Percentiles rank a stretch among this genome's conserved stretches.
Evolutionary conservation across 805 yeast genomes (phyloP).

Genomic region (Metschnikowia reukaufii): DNA sequence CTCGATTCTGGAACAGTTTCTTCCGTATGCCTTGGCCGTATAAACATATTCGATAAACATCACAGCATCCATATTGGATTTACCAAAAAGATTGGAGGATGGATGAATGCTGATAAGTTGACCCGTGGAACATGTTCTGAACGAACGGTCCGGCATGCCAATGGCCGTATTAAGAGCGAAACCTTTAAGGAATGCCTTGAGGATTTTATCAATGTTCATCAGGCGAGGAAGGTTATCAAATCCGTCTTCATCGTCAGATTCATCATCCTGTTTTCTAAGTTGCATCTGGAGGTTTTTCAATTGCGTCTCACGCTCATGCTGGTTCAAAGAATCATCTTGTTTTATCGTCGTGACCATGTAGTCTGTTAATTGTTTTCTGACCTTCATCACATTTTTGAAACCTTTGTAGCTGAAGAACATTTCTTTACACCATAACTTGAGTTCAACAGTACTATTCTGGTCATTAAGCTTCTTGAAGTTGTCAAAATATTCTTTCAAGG

Average conservation of each 20-base stretch:
- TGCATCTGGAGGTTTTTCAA: constrained; percentile 28
- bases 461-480: constrained; percentile 38
- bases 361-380: constrained; percentile 70
- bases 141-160: constrained; percentile 92
- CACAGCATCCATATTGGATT: constrained; percentile 69
- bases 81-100: constrained; percentile 82
- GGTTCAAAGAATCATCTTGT: constrained; percentile 35
- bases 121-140: constrained; percentile 79
- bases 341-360: constrained; percentile 58
- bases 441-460: constrained; percentile 48
- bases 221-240: constrained; percentile 22
- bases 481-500: constrained; percentile 76
- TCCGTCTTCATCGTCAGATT: constrained; percentile 23
- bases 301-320: constrained; percentile 28
- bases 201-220: constrained; percentile 54
- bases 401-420: constrained; percentile 76
- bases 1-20: constrained; percentile 81
- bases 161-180: constrained; percentile 87
- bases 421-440: constrained; percentile 80
- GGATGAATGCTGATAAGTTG: constrained; percentile 90
- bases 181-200: constrained; percentile 82
- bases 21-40: constrained; percentile 89
- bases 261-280: constrained; percentile 22
- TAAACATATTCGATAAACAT: constrained; percentile 94
- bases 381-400: constrained; percentile 70